Percentiles rank a stretch among this genome's conserved stretches.
These are phyloP conservation scores for Apiotrichum laibachii DNA, from an alignment of 1,284 basidiomycete genomes.

Conservation along the genomic window DNA sequence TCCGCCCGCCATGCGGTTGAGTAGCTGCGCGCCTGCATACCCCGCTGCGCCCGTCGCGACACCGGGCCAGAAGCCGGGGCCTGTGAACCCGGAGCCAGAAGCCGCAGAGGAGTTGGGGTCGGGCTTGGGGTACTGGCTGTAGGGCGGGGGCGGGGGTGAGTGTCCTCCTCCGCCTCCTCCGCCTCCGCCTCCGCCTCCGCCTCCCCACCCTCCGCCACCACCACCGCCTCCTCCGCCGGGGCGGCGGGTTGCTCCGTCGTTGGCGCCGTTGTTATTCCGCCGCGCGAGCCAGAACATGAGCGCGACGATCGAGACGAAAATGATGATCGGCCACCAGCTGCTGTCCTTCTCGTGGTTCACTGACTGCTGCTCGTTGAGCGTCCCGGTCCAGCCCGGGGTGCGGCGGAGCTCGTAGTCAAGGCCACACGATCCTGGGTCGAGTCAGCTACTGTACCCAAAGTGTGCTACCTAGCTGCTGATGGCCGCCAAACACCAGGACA, in stretches of 20 bases:
- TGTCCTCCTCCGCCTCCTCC: conserved; percentile 23
- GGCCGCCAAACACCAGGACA: too few relatives aligned
- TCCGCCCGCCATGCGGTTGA: conserved; percentile 8
- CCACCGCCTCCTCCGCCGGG: conserved; percentile 28
- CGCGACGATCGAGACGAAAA: not conserved
- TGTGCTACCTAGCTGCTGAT: not conserved
- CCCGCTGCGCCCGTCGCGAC: conserved; percentile 66
- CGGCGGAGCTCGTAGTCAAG: conserved; percentile 70
- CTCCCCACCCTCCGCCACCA: conserved; percentile 31
- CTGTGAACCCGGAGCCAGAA: conserved; percentile 24
- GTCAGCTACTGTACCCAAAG: not conserved
- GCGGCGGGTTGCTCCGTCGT: not conserved
- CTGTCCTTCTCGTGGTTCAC: not conserved
- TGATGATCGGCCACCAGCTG: not conserved
- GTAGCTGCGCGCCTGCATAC: conserved; percentile 52
- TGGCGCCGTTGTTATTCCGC: not conserved
- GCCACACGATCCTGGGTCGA: conserved; percentile 67
- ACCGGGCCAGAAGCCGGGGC: conserved; percentile 80
- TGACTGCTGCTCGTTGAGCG: not conserved
- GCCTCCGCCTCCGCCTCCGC: conserved; percentile 57
- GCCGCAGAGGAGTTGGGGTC: conserved; percentile 4
- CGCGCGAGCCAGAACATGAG: conserved; percentile 1
- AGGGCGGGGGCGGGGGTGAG: conserved; percentile 69
- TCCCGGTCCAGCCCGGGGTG: conserved; percentile 3
- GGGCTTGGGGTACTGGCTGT: conserved; percentile 53